A percentile compares a stretch with the other conserved stretches of the same genome.
Conservation (phyloP, 73 alveolate species). For the Stentor coeruleus region DNA sequence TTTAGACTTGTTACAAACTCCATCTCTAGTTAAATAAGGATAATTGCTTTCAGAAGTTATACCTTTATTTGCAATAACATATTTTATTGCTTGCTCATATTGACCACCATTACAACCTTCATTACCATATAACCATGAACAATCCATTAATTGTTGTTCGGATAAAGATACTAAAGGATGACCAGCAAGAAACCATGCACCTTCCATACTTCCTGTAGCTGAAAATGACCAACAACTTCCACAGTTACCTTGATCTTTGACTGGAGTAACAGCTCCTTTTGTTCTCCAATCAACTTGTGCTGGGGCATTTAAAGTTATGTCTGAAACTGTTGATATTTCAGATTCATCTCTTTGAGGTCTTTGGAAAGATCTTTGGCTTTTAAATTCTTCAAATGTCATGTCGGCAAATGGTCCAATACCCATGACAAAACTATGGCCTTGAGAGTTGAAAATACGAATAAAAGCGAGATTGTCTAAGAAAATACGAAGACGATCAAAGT, state of each 20-base stretch:
- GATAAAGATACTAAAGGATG: constrained; percentile 38
- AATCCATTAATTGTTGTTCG: constrained; percentile 53
- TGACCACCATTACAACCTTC: too few species aligned
- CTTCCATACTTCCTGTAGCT: constrained; percentile 80
- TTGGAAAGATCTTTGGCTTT: too few species aligned
- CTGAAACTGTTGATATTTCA: background rate
- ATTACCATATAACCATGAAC: constrained; percentile 38
- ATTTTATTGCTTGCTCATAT: too few species aligned
- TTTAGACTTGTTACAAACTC: too few species aligned
- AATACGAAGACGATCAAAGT: constrained; percentile 30
- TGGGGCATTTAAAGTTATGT: background rate
- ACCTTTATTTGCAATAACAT: constrained; percentile 35
- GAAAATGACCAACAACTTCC: constrained; percentile 87
- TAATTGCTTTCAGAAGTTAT: constrained; percentile 46
- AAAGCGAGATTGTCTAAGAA: constrained; percentile 28
- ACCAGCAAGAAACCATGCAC: constrained; percentile 30
- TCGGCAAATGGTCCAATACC: constrained; percentile 16
- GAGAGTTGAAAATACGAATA: constrained; percentile 25
- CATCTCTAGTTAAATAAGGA: constrained; percentile 44
- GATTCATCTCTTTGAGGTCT: too few species aligned
- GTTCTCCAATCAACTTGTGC: constrained; percentile 56
- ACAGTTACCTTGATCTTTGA: constrained; percentile 68
- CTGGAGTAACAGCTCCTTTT: constrained; percentile 58
- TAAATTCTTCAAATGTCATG: background rate
- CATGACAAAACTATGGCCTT: constrained; percentile 7